Percentiles rank a stretch among this genome's conserved stretches.
phyloP scores from a whole-genome alignment of 768 basidiomycete species.

The Clavaria fumosa region DNA sequence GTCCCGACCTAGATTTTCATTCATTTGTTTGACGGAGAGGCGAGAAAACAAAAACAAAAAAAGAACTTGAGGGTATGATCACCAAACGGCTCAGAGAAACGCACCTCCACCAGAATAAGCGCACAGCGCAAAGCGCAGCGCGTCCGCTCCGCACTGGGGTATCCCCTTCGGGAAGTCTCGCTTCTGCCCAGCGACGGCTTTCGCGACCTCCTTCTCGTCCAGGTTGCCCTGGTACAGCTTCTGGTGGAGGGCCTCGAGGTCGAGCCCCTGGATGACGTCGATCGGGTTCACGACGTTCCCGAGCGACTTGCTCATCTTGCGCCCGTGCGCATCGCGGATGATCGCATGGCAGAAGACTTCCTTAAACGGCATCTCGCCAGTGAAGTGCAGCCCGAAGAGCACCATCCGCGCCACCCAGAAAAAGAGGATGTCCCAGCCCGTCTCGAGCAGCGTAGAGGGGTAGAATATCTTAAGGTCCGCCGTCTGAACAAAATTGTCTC shows the following conservation, averaged over 20 bases:
- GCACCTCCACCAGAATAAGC: slow-evolving; percentile 66
- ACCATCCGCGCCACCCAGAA: slow-evolving; percentile 99
- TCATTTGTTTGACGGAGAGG: too few species aligned
- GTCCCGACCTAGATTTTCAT: slow-evolving; percentile 95
- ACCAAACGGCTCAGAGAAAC: too few species aligned
- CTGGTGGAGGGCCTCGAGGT: slow-evolving; percentile 65
- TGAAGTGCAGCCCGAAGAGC: slow-evolving; percentile 77
- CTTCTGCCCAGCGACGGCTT: slow-evolving; percentile 92
- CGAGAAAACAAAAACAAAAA: not conserved
- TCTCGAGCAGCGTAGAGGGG: slow-evolving; percentile 83
- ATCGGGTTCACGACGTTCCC: slow-evolving; percentile 97
- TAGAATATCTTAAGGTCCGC: slow-evolving; percentile 69
- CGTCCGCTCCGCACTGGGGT: slow-evolving; percentile 96
- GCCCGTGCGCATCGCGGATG: slow-evolving; percentile 96
- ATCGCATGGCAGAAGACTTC: slow-evolving; percentile 97
- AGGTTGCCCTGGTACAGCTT: slow-evolving; percentile 86
- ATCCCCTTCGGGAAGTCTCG: slow-evolving; percentile 99
- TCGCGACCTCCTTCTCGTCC: slow-evolving; percentile 81
- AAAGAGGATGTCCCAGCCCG: slow-evolving; percentile 99
- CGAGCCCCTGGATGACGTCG: slow-evolving; percentile 80
- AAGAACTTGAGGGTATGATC: not conserved
- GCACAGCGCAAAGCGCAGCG: slow-evolving; percentile 86
- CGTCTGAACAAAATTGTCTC: slow-evolving; percentile 43
- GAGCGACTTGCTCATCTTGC: slow-evolving; percentile 97
- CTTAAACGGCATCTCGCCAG: slow-evolving; percentile 81